Conservation (phyloP, 1,139 yeast genomes). For the Barnettozyma hawaiiensis region DNA sequence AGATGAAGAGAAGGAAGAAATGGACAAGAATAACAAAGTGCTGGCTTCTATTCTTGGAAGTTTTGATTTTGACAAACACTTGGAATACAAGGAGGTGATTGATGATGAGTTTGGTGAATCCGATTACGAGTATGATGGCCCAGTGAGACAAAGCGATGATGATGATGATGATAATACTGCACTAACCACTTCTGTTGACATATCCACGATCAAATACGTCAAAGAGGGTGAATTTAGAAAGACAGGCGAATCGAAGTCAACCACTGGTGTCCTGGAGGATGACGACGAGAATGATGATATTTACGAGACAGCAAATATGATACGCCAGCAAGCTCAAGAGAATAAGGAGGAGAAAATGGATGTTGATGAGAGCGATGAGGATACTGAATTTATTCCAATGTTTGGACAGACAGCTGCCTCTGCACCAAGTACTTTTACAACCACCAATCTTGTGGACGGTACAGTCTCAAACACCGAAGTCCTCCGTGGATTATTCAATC, state of each 20-base stretch:
- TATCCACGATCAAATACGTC: slow-evolving; percentile 19
- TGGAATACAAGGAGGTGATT: slow-evolving; percentile 43
- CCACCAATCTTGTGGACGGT: slow-evolving; percentile 20
- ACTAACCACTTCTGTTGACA: slow-evolving; percentile 23
- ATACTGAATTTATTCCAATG: slow-evolving; percentile 48
- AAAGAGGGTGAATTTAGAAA: slow-evolving; percentile 26
- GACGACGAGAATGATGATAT: slow-evolving; percentile 30
- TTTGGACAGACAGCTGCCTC: slow-evolving; percentile 33
- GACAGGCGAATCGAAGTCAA: slow-evolving; percentile 13
- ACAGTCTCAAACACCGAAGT: slow-evolving; percentile 47
- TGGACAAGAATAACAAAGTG: slow-evolving; percentile 39
- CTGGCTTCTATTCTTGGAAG: slow-evolving; percentile 46
- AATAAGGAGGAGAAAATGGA: slow-evolving; percentile 21
- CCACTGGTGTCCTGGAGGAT: slow-evolving; percentile 18
- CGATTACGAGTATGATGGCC: slow-evolving; percentile 45
- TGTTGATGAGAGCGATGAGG: slow-evolving; percentile 25
- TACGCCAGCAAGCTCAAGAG: slow-evolving; percentile 1
- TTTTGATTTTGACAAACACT: slow-evolving; percentile 59
- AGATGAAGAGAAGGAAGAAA: slow-evolving; percentile 31
- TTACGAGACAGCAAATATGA: slow-evolving; percentile 12
- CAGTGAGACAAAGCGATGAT: slow-evolving; percentile 21
- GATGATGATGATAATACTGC: slow-evolving; percentile 32
- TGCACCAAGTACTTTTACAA: slow-evolving; percentile 3
- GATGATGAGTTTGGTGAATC: slow-evolving; percentile 41
- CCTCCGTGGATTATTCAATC: slow-evolving; percentile 59